Base-by-base conservation (phyloP, 192 early-diverging fungal species). In the Coemansia sp. region DNA sequence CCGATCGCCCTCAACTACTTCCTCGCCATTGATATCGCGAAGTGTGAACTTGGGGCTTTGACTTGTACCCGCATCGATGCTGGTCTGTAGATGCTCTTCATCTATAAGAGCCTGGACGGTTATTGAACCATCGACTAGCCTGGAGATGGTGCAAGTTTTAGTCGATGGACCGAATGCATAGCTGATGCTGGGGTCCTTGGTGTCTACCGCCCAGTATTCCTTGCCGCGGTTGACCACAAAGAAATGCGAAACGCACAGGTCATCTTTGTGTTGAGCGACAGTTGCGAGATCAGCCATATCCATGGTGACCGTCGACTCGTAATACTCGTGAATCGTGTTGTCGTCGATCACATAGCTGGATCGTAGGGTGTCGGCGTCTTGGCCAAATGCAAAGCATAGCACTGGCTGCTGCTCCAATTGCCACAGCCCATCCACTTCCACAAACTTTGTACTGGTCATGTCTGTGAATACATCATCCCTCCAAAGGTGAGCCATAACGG, bases 241-340 rank as follows among this genome's bases (percentile, higher is more conserved):
- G 20, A 54, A 54, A 20, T 54, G 51, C 51, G 24, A 54, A 20
- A 54, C 20, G 9, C 51, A 54, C 22, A 10, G 15, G 13, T 18
- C 22, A 0, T 2, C 18, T 20, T 54, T 54, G 51, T 7, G 0
- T 38, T 38, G 36, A 7, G 36, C 36, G 36, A 38, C 36, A 6
- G 36, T 5, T 5, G 36, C 36, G 36, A 38, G 36, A 5, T 38
- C 36, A 7, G 36, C 36, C 36, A 38, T 38, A 38, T 38, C 36
- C 24, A 54, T 27, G 20, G 18, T 20, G 0, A 9, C 9, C 8
- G 18, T 24, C 0, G 24, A n/a, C n/a, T 61, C 59, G 18, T 61
- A 61, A 15, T 33, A 61, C 10, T 61, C 59, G 34, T 7, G 6
- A 12, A 61, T 61, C 1, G 59, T 61, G 59, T 61, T 61, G 59